Evolutionary conservation across 345 rosid genomes (phyloP).

Genomic region (Corchorus olitorius): DNA sequence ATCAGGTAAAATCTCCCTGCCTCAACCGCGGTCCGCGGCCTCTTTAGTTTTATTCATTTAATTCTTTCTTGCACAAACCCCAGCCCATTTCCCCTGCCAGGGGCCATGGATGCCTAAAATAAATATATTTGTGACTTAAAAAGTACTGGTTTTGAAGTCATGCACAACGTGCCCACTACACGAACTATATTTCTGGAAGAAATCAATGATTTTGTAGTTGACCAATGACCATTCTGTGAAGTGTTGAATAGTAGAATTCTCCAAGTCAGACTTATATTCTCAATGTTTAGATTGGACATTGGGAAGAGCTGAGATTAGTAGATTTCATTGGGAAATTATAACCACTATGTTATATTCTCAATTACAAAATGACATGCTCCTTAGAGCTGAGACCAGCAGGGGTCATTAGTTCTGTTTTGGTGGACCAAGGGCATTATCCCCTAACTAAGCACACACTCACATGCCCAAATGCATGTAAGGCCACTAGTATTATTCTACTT

Average conservation of each 20-base stretch:
- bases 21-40: not conserved
- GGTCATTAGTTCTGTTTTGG: not conserved
- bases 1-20: slow-evolving; percentile 41
- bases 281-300: slow-evolving; percentile 1
- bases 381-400: not conserved
- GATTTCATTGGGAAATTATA: not conserved
- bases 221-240: not conserved
- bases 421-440: not conserved
- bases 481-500: not conserved
- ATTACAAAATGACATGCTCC: not conserved
- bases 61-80: not conserved
- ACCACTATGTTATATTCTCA: not conserved
- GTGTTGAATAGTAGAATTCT: not conserved
- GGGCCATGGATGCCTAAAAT: slow-evolving; percentile 3
- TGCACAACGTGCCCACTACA: slow-evolving; percentile 4
- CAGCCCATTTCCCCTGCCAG: not conserved
- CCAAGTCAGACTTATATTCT: not conserved
- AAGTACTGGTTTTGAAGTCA: not conserved
- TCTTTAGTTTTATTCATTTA: not conserved
- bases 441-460: not conserved
- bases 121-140: not conserved
- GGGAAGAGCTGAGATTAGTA: not conserved
- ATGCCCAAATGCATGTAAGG: not conserved
- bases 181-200: not conserved
- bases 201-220: slow-evolving; percentile 9